Base-by-base conservation (phyloP, 1,284 basidiomycete species). In the Sparassis latifolia region DNA sequence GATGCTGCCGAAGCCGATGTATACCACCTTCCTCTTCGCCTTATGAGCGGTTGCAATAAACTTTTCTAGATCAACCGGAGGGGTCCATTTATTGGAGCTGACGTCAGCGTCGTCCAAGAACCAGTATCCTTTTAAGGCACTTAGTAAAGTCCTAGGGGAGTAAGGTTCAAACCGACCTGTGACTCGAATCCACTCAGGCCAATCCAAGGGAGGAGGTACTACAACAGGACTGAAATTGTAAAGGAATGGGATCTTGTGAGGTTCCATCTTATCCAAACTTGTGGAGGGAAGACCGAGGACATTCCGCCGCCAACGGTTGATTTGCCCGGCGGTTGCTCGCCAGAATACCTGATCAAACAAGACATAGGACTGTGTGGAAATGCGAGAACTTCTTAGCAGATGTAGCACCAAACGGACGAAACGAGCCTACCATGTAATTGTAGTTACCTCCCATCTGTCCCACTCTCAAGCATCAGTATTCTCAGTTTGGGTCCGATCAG, bases 311-410 rank as follows among this genome's bases (percentile, higher is more conserved):
- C 94, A 99, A 42, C 90, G 80, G 64, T 99, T 99, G 62, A 99
- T 87, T 66, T 98, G 96, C 1, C 90, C 88, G 2, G 95, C 79
- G 42, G 86, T 96, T 5, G 90, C 94, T 48, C 90, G 79, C 96
- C 96, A 99, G 69, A 99, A 97, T 37, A 99, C 89, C 72, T 97
- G 94, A 65, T 99, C 96, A 64, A 98, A 98, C 79, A 93, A 82
- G 51, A 92, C 89, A 65, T 92, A 92, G 3, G 89, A 85, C 85
- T 89, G 46, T 20, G 20, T 20, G 20, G 20, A 20, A 27, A 42
- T 7, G 6, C n/a, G 10, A 43, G 20, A 1, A 12, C n/a, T 20
- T 33, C 2, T 29, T 20, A 12, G 4, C 6, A 29, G 12, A 28
- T 6, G 20, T 20, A 27, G 1, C 9, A 35, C n/a, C 27, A 33